Conservation (phyloP, 768 basidiomycete genomes). For the Podaxis sp. region DNA sequence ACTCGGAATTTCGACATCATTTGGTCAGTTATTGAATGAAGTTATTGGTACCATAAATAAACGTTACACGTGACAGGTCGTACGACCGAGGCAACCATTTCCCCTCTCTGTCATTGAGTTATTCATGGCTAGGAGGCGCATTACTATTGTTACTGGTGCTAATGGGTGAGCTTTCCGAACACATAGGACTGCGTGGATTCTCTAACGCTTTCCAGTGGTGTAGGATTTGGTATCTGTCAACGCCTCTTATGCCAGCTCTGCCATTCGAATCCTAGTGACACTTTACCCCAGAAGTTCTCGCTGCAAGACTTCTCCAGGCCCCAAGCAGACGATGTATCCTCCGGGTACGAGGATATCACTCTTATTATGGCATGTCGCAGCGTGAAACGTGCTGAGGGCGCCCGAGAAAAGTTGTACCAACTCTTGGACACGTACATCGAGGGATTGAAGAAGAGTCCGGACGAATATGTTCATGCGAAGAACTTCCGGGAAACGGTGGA, state of each 20-base stretch:
- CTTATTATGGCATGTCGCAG: constrained; percentile 83
- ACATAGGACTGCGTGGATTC: background rate
- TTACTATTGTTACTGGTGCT: constrained; percentile 70
- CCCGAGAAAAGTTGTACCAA: constrained; percentile 51
- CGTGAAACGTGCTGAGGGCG: constrained; percentile 58
- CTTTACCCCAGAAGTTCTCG: constrained; percentile 36
- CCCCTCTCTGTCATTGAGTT: constrained; percentile 18
- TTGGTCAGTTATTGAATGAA: background rate
- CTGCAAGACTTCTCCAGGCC: constrained; percentile 30
- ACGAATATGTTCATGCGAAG: constrained; percentile 53
- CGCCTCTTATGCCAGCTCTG: constrained; percentile 72
- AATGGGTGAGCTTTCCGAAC: constrained; percentile 50
- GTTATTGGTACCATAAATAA: constrained; percentile 1
- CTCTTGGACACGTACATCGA: constrained; percentile 57
- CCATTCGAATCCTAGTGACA: constrained; percentile 49
- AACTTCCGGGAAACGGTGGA: constrained; percentile 57
- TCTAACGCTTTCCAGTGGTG: constrained; percentile 49
- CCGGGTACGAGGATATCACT: constrained; percentile 54
- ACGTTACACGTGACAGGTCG: constrained; percentile 12
- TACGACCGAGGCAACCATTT: constrained; percentile 12
- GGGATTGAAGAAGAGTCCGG: constrained; percentile 29
- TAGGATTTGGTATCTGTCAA: constrained; percentile 83
- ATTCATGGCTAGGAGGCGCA: constrained; percentile 35
- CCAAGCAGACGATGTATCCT: constrained; percentile 17
- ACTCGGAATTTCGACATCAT: too few relatives aligned